A percentile compares a stretch with the other conserved stretches of the same genome.
phyloP scores from a whole-genome alignment of 83 land plant species.

The Isoetes engelmannii region DNA sequence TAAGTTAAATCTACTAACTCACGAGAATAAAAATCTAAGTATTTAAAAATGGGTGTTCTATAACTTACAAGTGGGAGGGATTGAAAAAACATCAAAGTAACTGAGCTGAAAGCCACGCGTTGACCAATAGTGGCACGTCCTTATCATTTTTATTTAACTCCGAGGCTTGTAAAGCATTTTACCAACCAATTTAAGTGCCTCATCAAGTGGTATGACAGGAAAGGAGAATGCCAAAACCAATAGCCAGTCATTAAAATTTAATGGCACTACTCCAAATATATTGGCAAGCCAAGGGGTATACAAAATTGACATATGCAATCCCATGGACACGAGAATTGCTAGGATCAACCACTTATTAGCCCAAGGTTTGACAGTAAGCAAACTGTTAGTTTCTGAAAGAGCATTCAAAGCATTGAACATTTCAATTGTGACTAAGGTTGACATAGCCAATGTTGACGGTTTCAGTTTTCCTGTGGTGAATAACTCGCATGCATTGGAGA shows the following conservation, averaged over 20 bases:
- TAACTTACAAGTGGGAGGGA: too few species aligned
- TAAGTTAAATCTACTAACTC: too few species aligned
- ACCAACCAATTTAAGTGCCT: constrained; percentile 26
- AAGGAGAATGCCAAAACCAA: constrained; percentile 26
- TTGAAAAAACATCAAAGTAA: too few species aligned
- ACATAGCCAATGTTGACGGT: constrained; percentile 33
- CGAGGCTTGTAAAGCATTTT: background rate
- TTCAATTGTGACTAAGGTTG: constrained; percentile 30
- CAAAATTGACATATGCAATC: constrained; percentile 23
- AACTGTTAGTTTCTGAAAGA: constrained; percentile 26
- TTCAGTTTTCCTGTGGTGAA: constrained; percentile 29
- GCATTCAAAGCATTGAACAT: constrained; percentile 39
- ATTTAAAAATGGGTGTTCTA: too few species aligned
- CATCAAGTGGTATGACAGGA: constrained; percentile 31
- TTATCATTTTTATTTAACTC: too few species aligned
- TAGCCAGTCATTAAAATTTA: constrained; percentile 27
- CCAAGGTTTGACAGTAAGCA: constrained; percentile 24
- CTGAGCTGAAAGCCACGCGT: too few species aligned
- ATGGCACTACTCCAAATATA: constrained; percentile 30
- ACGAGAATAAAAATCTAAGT: too few species aligned
- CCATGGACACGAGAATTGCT: constrained; percentile 30
- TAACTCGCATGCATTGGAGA: constrained; percentile 25
- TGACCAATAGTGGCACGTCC: too few species aligned
- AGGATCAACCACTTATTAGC: constrained; percentile 23
- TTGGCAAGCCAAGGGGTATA: constrained; percentile 33